A percentile compares a stretch with the other conserved stretches of the same genome.
Conservation (phyloP, 2,329 filamentous ascomycete species). For the Graphiopsis chlorocephala region DNA sequence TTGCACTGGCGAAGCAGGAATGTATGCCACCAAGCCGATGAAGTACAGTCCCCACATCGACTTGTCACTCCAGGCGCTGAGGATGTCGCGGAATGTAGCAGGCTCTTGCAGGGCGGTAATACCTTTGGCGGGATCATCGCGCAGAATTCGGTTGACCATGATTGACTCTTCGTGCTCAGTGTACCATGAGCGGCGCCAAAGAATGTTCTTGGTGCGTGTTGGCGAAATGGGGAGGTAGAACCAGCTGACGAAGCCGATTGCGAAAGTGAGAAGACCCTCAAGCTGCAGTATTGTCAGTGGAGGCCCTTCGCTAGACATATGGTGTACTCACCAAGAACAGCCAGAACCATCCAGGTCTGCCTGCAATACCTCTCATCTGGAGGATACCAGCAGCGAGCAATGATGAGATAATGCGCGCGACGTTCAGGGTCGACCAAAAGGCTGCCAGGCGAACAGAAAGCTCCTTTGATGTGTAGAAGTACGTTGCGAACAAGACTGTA, state of each 20-base stretch:
- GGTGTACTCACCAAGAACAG: slow-evolving; percentile 50
- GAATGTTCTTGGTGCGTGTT: slow-evolving; percentile 58
- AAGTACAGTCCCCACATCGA: slow-evolving; percentile 22
- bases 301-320: too few species aligned
- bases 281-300: slow-evolving; percentile 28
- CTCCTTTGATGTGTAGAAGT: slow-evolving; percentile 72
- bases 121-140: slow-evolving; percentile 61
- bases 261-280: slow-evolving; percentile 54
- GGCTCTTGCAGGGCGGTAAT: slow-evolving; percentile 45
- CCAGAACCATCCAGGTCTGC: slow-evolving; percentile 53
- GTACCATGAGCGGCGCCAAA: slow-evolving; percentile 66
- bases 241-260: slow-evolving; percentile 53
- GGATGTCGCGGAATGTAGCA: slow-evolving; percentile 20
- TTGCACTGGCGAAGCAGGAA: slow-evolving; percentile 42
- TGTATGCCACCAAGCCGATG: slow-evolving; percentile 20
- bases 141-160: slow-evolving; percentile 63
- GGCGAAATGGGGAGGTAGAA: slow-evolving; percentile 56
- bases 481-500: slow-evolving; percentile 62
- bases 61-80: slow-evolving; percentile 3
- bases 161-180: slow-evolving; percentile 65
- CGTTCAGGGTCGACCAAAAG: slow-evolving; percentile 57
- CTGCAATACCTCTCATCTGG: slow-evolving; percentile 45
- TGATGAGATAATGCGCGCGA: slow-evolving; percentile 27
- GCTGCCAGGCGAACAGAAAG: slow-evolving; percentile 64
- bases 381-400: slow-evolving; percentile 34